phyloP scores from a whole-genome alignment of 129 eudicot genomes.

The Centrapalus pauciflorus region DNA sequence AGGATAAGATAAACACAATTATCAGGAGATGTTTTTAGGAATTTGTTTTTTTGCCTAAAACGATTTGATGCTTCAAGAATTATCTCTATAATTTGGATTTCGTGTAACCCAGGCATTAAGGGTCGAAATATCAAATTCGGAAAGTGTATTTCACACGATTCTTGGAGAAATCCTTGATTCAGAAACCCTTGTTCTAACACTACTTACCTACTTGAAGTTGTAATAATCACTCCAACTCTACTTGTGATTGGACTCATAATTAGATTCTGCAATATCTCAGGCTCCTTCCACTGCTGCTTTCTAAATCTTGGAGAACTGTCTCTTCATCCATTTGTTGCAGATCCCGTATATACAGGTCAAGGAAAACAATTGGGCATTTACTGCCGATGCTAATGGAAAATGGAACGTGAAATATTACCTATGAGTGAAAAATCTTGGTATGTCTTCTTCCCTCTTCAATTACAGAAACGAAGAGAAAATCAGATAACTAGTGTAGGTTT shows the following conservation, averaged over 20 bases:
- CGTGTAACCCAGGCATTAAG: too few species aligned
- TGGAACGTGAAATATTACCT: slow-evolving; percentile 93
- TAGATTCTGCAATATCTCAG: not conserved
- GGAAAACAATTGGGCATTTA: slow-evolving; percentile 91
- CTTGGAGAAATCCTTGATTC: too few species aligned
- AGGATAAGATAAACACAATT: too few species aligned
- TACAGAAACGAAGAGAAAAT: slow-evolving; percentile 5
- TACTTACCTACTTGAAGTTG: too few species aligned
- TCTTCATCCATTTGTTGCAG: slow-evolving; percentile 32
- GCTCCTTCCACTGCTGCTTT: not conserved
- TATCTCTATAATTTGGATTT: too few species aligned
- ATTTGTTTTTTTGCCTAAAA: too few species aligned
- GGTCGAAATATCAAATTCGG: too few species aligned
- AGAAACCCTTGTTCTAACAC: too few species aligned
- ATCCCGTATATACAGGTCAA: slow-evolving; percentile 71
- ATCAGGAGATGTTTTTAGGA: too few species aligned
- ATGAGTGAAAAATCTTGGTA: slow-evolving; percentile 23
- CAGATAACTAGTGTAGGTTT: slow-evolving; percentile 19
- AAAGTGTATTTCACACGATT: too few species aligned
- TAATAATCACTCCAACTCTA: too few species aligned
- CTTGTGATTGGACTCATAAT: not conserved
- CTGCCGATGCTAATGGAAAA: slow-evolving; percentile 58
- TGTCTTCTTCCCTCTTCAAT: not conserved
- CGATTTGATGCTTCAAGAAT: too few species aligned
- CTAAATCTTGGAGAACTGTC: not conserved